Evolutionary conservation across 352 stramenopile species (phyloP).

Genomic region (Pseudoperonospora humuli): DNA sequence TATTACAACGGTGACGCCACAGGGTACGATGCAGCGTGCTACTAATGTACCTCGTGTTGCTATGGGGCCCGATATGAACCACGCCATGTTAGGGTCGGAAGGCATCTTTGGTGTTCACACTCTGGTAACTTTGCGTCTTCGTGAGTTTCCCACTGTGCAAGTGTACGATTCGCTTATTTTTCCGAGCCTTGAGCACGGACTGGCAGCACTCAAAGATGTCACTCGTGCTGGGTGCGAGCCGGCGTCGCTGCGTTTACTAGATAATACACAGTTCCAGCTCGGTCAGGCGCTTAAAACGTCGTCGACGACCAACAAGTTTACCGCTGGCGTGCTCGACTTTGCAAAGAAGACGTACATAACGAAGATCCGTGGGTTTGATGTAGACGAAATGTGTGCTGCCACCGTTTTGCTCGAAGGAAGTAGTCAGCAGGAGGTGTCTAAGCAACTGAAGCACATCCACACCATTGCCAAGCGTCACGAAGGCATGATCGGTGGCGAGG

Average conservation of each 20-base stretch:
- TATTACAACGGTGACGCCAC: conserved; percentile 64
- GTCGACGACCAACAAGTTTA: conserved; percentile 34
- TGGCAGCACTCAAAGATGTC: conserved; percentile 79
- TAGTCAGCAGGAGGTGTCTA: conserved; percentile 32
- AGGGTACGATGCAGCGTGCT: conserved; percentile 45
- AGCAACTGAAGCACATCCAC: conserved; percentile 50
- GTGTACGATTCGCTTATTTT: conserved; percentile 91
- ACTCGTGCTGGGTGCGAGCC: conserved; percentile 56
- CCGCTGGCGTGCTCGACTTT: conserved; percentile 49
- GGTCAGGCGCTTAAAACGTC: conserved; percentile 86
- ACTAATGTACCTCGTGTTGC: conserved; percentile 68
- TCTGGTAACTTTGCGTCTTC: conserved; percentile 89
- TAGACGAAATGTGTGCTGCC: conserved; percentile 71
- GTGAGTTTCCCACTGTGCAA: conserved; percentile 64
- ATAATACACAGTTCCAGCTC: conserved; percentile 93
- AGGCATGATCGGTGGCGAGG: conserved; percentile 74
- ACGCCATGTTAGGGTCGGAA: conserved; percentile 87
- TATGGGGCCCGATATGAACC: conserved; percentile 85
- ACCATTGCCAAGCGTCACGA: no score
- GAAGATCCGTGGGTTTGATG: conserved; percentile 65
- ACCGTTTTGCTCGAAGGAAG: conserved; percentile 86
- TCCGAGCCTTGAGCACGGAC: conserved; percentile 59
- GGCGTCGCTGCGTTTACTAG: conserved; percentile 87
- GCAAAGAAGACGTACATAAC: conserved; percentile 84
- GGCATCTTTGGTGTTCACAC: conserved; percentile 93